Conservation (phyloP, 179 eudicot genomes). For the Heliamphora pulchella region DNA sequence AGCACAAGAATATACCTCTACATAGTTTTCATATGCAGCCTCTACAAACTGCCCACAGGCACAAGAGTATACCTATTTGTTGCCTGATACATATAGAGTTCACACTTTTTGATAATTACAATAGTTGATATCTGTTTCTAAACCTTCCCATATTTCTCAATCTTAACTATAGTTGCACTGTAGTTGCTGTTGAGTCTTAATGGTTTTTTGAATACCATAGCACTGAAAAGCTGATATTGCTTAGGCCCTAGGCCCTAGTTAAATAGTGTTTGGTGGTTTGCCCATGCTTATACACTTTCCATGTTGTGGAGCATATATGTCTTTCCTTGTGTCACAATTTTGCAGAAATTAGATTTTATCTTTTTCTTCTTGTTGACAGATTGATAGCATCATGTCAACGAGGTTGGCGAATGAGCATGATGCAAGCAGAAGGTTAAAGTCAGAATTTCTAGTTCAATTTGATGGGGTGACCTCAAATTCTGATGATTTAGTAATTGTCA, state of each 20-base stretch:
- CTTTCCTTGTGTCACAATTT: not conserved
- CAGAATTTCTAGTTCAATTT: constrained; percentile 94
- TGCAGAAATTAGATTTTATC: not conserved
- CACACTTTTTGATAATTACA: not conserved
- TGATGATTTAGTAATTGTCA: constrained; percentile 75
- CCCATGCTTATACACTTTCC: not conserved
- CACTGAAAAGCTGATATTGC: too few species aligned
- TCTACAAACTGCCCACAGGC: constrained; percentile 6
- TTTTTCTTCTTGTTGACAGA: constrained; percentile 36
- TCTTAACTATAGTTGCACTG: too few species aligned
- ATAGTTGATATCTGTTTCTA: too few species aligned
- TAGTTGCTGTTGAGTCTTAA: too few species aligned
- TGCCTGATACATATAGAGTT: not conserved
- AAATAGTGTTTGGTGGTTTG: not conserved
- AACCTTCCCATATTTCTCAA: too few species aligned
- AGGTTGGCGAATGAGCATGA: constrained; percentile 82
- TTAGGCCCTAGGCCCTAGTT: not conserved
- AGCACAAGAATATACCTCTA: not conserved
- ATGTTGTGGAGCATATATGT: not conserved
- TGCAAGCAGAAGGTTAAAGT: constrained; percentile 92
- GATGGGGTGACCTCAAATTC: constrained; percentile 93
- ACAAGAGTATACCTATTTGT: not conserved
- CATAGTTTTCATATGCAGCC: not conserved
- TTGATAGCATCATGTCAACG: constrained; percentile 93
- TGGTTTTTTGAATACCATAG: too few species aligned